A percentile compares a stretch with the other conserved stretches of the same genome.
Evolutionary conservation across 2,329 filamentous ascomycete species (phyloP).

Genomic region (Pseudogymnoascus sp.): DNA sequence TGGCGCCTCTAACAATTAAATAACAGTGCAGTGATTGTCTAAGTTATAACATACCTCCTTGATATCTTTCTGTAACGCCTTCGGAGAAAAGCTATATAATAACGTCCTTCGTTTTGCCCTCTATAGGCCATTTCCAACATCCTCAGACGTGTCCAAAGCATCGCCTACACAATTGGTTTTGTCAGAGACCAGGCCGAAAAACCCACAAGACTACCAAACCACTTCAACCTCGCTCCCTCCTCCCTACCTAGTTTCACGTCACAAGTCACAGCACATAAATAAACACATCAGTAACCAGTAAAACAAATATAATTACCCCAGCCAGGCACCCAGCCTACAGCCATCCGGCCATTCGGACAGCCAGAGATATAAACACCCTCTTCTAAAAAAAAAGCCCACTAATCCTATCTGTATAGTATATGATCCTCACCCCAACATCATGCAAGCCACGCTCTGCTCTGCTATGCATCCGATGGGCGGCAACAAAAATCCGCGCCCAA

Average conservation of each 20-base stretch:
- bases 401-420: background rate
- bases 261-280: background rate
- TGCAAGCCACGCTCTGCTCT: background rate
- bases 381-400: background rate
- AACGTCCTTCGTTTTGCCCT: too few species aligned
- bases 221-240: background rate
- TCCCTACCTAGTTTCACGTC: background rate
- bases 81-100: too few species aligned
- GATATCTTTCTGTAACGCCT: too few species aligned
- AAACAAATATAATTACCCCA: background rate
- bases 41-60: too few species aligned
- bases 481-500: background rate
- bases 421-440: background rate
- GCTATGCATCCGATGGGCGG: background rate
- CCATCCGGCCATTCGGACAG: background rate
- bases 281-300: background rate
- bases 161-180: too few species aligned
- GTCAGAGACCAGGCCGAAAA: too few species aligned
- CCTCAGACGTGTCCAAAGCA: too few species aligned
- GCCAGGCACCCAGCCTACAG: background rate
- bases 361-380: background rate
- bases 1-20: too few species aligned
- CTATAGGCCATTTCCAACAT: too few species aligned
- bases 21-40: too few species aligned
- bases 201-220: background rate